Evolutionary conservation across 2,329 filamentous ascomycete genomes (phyloP).

Genomic region (Curvularia hawaiiensis): DNA sequence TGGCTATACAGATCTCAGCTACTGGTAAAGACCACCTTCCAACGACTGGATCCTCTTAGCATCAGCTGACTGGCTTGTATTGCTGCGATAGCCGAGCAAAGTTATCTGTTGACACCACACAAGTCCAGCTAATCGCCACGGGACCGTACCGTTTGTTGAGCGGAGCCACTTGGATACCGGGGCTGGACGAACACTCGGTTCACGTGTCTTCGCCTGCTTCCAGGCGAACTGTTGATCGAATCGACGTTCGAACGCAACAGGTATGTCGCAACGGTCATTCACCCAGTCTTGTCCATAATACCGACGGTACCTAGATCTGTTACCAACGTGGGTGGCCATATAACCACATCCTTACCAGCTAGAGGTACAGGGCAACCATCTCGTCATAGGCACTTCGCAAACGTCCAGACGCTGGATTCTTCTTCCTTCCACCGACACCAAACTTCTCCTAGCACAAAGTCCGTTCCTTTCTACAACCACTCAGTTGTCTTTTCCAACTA

Average conservation of each 20-base stretch:
- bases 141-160: constrained; percentile 32
- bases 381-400: constrained; percentile 39
- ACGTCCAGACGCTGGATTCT: constrained; percentile 29
- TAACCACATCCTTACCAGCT: constrained; percentile 22
- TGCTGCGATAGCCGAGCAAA: constrained; percentile 24
- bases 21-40: neutral
- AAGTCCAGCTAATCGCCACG: constrained; percentile 27
- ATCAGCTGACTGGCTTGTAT: constrained; percentile 25
- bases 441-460: constrained; percentile 23
- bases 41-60: constrained; percentile 5
- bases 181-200: constrained; percentile 17
- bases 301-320: constrained; percentile 15
- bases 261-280: constrained; percentile 18
- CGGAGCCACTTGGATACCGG: constrained; percentile 19
- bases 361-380: constrained; percentile 29
- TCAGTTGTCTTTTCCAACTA: constrained; percentile 20
- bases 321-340: constrained; percentile 1
- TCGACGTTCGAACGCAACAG: constrained; percentile 9
- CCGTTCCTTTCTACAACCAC: constrained; percentile 31
- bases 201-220: constrained; percentile 15
- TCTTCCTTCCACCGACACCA: constrained; percentile 27
- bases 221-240: constrained; percentile 3
- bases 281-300: neutral
- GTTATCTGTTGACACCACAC: constrained; percentile 31
- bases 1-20: neutral